Percentiles rank a stretch among this genome's conserved stretches.
Evolutionary conservation across 768 basidiomycete genomes (phyloP).

Genomic region (Leccinum uliginosum): DNA sequence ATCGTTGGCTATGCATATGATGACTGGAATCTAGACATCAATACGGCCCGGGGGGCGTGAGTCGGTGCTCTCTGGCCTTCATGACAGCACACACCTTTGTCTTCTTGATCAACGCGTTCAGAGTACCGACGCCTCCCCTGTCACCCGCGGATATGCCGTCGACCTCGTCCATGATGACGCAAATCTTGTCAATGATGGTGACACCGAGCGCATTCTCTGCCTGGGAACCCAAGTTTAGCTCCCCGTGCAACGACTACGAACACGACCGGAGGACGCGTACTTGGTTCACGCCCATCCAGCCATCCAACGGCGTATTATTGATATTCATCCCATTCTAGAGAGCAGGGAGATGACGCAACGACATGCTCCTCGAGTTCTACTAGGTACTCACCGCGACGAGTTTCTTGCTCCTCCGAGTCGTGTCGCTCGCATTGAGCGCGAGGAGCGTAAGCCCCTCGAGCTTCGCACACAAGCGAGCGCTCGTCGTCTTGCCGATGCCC

Average conservation of each 20-base stretch:
- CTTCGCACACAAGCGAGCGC: slow-evolving; percentile 88
- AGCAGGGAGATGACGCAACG: background rate
- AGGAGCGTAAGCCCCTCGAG: slow-evolving; percentile 89
- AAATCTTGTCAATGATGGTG: slow-evolving; percentile 70
- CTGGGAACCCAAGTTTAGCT: slow-evolving; percentile 25
- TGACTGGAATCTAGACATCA: slow-evolving; percentile 78
- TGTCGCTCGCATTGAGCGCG: slow-evolving; percentile 94
- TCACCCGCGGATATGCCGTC: slow-evolving; percentile 99
- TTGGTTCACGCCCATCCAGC: slow-evolving; percentile 63
- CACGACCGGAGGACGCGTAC: slow-evolving; percentile 38
- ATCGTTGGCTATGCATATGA: slow-evolving; percentile 98
- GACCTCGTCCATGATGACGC: slow-evolving; percentile 98
- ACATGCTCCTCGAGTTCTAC: background rate
- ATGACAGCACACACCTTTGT: slow-evolving; percentile 53
- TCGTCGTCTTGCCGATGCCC: slow-evolving; percentile 97
- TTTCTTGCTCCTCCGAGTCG: slow-evolving; percentile 94
- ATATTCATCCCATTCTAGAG: slow-evolving; percentile 82
- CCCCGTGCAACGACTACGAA: background rate
- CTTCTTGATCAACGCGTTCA: slow-evolving; percentile 91
- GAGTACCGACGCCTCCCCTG: slow-evolving; percentile 90
- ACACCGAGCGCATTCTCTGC: slow-evolving; percentile 67
- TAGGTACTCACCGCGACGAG: slow-evolving; percentile 69
- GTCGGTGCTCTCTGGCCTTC: background rate
- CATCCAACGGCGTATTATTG: slow-evolving; percentile 83
- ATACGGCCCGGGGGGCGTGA: background rate